A percentile compares a stretch with the other conserved stretches of the same genome.
phyloP scores from a whole-genome alignment of 2,329 filamentous ascomycete species.

The Diaporthe australafricana region DNA sequence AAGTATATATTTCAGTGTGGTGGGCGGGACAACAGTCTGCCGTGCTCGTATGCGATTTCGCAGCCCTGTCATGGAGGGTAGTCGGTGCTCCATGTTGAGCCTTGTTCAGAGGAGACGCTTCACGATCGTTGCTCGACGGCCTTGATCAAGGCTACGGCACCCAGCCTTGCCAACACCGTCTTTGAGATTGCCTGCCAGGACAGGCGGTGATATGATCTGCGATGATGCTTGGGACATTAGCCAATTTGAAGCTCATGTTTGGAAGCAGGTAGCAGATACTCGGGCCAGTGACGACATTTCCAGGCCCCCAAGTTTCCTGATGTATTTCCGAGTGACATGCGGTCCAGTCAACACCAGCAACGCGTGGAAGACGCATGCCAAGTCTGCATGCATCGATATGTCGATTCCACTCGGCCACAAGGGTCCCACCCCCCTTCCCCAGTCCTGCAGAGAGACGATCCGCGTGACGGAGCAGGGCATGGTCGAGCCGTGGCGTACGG shows the following conservation, averaged over 20 bases:
- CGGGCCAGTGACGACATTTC: not conserved
- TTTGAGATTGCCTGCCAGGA: not conserved
- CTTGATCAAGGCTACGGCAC: not conserved
- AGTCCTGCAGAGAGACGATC: conserved; percentile 1
- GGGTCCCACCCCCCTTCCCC: not conserved
- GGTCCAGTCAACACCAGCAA: not conserved
- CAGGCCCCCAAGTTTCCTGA: not conserved
- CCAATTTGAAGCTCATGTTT: not conserved
- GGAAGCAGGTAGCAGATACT: not conserved
- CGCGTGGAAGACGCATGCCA: not conserved
- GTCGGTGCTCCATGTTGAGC: not conserved
- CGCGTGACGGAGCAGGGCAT: not conserved
- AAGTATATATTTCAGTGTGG: not conserved
- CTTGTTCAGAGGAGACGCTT: not conserved
- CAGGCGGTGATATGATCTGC: not conserved
- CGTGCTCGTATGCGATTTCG: not conserved
- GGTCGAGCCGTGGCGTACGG: conserved; percentile 19
- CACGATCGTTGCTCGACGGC: not conserved
- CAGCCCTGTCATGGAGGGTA: not conserved
- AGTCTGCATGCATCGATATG: not conserved
- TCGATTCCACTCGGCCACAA: not conserved
- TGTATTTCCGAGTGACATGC: not conserved
- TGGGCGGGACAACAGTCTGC: conserved; percentile 1
- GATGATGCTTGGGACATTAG: not conserved
- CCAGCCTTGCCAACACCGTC: not conserved